Percentiles rank a stretch among this genome's conserved stretches.
Conservation (phyloP, 202 grass and related monocot genomes). For the Digitaria exilis region DNA sequence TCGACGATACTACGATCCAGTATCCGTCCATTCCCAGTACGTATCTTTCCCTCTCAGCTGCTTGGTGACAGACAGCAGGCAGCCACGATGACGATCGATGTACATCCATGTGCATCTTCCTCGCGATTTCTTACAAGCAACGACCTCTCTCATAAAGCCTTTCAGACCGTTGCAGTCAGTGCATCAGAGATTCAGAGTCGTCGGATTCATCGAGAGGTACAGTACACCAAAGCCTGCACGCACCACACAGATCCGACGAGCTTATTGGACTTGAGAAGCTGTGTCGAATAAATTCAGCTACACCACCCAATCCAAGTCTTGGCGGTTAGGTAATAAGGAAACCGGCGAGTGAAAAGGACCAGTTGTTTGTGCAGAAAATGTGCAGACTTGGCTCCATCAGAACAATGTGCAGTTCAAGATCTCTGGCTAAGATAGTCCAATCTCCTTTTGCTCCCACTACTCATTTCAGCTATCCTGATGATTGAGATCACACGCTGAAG, state of each 20-base stretch:
- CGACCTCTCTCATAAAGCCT: not conserved
- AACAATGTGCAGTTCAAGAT: not conserved
- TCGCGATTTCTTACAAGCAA: not conserved
- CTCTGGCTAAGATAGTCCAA: not conserved
- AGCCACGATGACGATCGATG: not conserved
- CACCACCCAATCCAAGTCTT: not conserved
- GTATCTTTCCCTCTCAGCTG: not conserved
- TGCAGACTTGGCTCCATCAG: not conserved
- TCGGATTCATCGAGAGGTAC: not conserved
- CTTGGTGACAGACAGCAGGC: not conserved
- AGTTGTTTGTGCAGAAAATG: conserved; percentile 4
- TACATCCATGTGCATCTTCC: not conserved
- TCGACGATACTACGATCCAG: not conserved
- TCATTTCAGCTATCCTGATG: not conserved
- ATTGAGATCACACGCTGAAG: not conserved
- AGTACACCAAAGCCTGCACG: not conserved
- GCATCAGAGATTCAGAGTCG: not conserved
- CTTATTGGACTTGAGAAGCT: not conserved
- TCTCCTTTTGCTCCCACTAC: not conserved
- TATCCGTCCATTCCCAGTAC: not conserved
- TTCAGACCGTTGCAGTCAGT: not conserved
- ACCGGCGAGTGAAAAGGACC: not conserved
- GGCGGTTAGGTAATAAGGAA: not conserved
- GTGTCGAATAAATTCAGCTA: not conserved
- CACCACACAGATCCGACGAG: not conserved